Evolutionary conservation across 1,284 basidiomycete genomes (phyloP), one percentile per base, ranked within the genome.

Genomic region (Anthracocystis walkeri): DNA sequence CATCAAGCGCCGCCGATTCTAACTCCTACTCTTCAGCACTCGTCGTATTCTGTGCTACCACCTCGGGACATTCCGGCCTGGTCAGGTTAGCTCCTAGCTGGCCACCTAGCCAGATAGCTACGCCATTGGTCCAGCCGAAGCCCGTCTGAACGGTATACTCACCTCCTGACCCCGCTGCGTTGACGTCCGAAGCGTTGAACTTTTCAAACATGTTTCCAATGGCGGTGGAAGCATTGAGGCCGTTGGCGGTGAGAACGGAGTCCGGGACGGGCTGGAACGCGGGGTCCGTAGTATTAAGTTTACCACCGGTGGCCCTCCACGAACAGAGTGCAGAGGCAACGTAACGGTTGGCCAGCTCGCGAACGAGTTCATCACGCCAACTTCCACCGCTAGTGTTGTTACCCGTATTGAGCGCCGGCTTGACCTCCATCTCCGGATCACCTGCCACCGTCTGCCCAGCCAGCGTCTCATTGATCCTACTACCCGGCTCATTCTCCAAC

Each of bases 241-340:
- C 85, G 2, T 81, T 84, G 35, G 60, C 51, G 12, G 14, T 58
- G 14, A 75, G 56, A 3, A 58, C n/a, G 50, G 40, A 46, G 29
- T 71, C 61, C 12, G 73, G 48, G 31, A 64, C 69, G n/a, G 72
- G 53, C 49, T 48, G 59, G 45, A 87, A 90, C 69, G 78, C 91
- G 90, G 78, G 92, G 87, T 89, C 87, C 0, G 91, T 94, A 0
- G 92, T 88, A 80, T 93, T 93, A 63, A 96, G 87, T 80, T 92
- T 90, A 20, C 87, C 86, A 53, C 90, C 87, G 0, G 93, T 76
- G 7, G 76, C 62, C 20, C 75, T 92, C 94, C 95, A 97, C 74
- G 92, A 93, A 85, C 95, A 96, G 73, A 96, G 89, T 1, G 90
- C 90, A 60, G 92, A 92, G 41, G 91, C 88, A 76, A 93, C 87